Evolutionary conservation across 331 rosid genomes (phyloP).

Genomic region (Quercus tomentella): DNA sequence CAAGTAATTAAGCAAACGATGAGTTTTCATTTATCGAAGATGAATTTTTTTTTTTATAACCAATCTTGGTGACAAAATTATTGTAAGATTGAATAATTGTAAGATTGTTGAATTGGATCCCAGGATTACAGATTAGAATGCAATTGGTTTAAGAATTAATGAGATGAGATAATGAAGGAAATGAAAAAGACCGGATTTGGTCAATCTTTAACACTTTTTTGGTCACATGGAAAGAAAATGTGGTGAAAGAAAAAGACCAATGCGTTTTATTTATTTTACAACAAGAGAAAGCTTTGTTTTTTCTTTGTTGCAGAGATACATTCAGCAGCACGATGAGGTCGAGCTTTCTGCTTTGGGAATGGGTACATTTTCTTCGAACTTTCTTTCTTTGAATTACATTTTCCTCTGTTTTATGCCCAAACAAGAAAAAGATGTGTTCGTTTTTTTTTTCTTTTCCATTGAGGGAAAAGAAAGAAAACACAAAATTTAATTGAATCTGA

Average conservation of each 20-base stretch:
- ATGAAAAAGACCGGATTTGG: no score
- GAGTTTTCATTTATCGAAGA: no score
- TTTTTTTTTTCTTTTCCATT: not conserved
- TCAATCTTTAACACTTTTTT: not conserved
- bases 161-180: no score
- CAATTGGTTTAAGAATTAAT: no score
- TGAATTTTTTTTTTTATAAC: no score
- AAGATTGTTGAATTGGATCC: no score
- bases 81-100: no score
- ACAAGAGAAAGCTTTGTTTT: no score
- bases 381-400: not conserved
- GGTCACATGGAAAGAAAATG: not conserved
- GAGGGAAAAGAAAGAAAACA: not conserved
- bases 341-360: constrained; percentile 99
- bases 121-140: no score
- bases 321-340: constrained; percentile 92
- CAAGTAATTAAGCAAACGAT: no score
- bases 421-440: no score
- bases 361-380: constrained; percentile 47
- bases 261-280: not conserved
- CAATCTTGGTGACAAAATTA: no score
- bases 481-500: not conserved
- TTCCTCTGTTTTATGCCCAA: not conserved
- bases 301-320: constrained; percentile 73
- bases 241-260: not conserved